A percentile compares a stretch with the other conserved stretches of the same genome.
phyloP scores from a whole-genome alignment of 2,329 filamentous ascomycete species.

The Scedosporium boydii region DNA sequence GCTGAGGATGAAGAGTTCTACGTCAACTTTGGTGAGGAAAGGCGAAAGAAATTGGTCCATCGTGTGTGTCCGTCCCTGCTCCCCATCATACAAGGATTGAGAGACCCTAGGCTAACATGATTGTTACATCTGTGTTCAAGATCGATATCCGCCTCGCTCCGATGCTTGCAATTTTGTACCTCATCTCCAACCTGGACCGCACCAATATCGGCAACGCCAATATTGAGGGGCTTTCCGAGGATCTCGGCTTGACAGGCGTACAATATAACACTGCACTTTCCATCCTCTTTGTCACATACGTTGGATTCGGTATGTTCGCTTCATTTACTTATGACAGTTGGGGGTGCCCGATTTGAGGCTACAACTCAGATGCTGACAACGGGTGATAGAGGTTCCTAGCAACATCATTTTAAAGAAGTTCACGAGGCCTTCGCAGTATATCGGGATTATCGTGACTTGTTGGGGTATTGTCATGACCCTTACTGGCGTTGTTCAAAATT shows the following conservation, averaged over 20 bases:
- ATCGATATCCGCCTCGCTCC: slow-evolving; percentile 66
- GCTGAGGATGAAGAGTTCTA: slow-evolving; percentile 22
- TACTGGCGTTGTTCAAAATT: slow-evolving; percentile 72
- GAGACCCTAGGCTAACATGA: background rate
- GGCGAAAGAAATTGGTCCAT: slow-evolving; percentile 49
- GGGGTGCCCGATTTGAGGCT: no score
- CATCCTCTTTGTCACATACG: slow-evolving; percentile 76
- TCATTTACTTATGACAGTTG: background rate
- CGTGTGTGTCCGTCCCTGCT: slow-evolving; percentile 28
- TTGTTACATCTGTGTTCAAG: slow-evolving; percentile 19
- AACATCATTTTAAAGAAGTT: slow-evolving; percentile 25
- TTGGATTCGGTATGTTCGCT: slow-evolving; percentile 37
- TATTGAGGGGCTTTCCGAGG: slow-evolving; percentile 53
- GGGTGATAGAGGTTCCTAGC: slow-evolving; percentile 57
- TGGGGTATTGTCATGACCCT: slow-evolving; percentile 68
- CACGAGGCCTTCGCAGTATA: slow-evolving; percentile 33
- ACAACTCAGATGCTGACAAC: background rate
- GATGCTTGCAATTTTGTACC: slow-evolving; percentile 62
- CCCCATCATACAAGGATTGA: background rate
- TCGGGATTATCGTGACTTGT: slow-evolving; percentile 20
- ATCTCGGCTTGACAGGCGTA: slow-evolving; percentile 48
- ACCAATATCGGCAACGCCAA: slow-evolving; percentile 70
- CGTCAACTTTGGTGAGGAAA: slow-evolving; percentile 17
- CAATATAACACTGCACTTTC: slow-evolving; percentile 69
- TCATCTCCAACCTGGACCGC: slow-evolving; percentile 52